These are phyloP conservation scores for Claviceps paspali DNA, from an alignment of 2,329 filamentous ascomycete genomes.

Conservation along the genomic window DNA sequence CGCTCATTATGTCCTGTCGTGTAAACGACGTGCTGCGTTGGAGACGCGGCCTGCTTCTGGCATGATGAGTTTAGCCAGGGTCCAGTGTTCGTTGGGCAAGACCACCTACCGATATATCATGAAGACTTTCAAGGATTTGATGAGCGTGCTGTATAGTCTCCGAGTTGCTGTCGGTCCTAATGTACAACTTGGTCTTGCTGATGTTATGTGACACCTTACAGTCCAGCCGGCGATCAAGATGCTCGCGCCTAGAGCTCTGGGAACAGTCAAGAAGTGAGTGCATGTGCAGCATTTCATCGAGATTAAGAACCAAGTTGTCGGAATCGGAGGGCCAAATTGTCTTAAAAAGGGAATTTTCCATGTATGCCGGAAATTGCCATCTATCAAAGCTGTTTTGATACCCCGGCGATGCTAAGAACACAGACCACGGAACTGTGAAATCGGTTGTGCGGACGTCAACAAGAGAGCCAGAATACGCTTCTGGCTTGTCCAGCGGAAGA, in stretches of 20 bases:
- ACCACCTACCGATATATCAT: slow-evolving; percentile 6
- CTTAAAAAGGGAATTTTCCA: background rate
- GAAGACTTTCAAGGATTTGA: slow-evolving; percentile 8
- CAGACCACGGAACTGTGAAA: background rate
- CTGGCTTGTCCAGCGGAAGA: background rate
- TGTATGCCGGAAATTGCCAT: background rate
- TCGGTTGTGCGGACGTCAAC: background rate
- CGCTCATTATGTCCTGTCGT: slow-evolving; percentile 5
- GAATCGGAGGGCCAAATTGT: background rate
- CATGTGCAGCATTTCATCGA: background rate
- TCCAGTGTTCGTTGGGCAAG: background rate
- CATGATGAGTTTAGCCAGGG: background rate
- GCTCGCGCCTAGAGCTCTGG: background rate
- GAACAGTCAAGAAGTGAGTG: background rate
- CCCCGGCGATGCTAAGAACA: background rate
- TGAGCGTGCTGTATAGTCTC: slow-evolving; percentile 6
- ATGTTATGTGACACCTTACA: slow-evolving; percentile 14
- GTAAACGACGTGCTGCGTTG: slow-evolving; percentile 12
- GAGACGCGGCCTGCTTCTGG: slow-evolving; percentile 6
- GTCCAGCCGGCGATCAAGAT: background rate
- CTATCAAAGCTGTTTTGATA: background rate
- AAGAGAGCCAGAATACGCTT: background rate
- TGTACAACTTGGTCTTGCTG: slow-evolving; percentile 13
- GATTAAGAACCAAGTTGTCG: background rate
- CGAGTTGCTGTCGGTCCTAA: slow-evolving; percentile 10